Conservation (phyloP, 2,329 filamentous ascomycete species). For the Apiospora sp. region DNA sequence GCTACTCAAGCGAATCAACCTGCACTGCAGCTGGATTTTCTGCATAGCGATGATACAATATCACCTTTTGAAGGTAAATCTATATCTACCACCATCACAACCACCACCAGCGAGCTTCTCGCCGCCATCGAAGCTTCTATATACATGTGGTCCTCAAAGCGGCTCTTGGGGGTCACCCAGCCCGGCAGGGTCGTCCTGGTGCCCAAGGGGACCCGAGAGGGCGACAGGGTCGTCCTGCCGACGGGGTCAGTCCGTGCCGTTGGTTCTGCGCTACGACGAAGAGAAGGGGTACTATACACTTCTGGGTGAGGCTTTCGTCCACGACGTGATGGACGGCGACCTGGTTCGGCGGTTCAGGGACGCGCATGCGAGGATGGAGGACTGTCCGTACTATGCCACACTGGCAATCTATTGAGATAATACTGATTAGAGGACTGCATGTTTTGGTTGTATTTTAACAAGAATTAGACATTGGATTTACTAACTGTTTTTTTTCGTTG, state of each 20-base stretch:
- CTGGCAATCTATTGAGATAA: neutral
- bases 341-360: neutral
- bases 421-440: neutral
- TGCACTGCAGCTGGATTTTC: neutral
- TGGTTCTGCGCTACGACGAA: neutral
- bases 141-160: slow-evolving; percentile 2
- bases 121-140: neutral
- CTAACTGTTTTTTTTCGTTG: neutral
- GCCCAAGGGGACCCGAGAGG: neutral
- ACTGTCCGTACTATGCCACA: neutral
- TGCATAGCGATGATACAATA: neutral
- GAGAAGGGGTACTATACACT: neutral
- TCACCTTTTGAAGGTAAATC: neutral
- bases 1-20: neutral
- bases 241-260: neutral
- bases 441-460: neutral
- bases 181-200: neutral
- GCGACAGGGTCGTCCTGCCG: neutral
- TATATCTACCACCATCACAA: neutral
- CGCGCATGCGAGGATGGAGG: neutral
- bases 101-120: neutral
- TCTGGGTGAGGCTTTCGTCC: neutral
- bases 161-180: neutral
- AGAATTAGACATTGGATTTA: neutral
- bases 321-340: neutral